A percentile compares a stretch with the other conserved stretches of the same genome.
phyloP scores from a whole-genome alignment of 2,329 filamentous ascomycete genomes.

The Bipolaris cookei region DNA sequence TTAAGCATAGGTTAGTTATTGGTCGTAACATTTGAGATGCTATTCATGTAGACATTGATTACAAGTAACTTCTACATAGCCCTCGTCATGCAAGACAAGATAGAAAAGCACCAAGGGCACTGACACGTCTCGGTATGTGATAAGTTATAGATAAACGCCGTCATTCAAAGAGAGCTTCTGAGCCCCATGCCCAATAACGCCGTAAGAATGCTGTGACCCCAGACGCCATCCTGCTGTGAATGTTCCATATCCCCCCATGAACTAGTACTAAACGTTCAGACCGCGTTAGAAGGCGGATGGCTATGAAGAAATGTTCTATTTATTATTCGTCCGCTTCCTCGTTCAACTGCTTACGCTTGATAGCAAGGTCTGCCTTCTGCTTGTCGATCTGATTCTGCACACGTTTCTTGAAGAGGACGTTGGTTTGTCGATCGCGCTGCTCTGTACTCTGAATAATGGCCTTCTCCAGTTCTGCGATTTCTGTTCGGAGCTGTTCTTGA shows the following conservation, averaged over 20 bases:
- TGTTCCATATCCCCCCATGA: not conserved
- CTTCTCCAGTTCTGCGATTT: conserved; percentile 62
- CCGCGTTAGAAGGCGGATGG: not conserved
- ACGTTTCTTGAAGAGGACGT: conserved; percentile 58
- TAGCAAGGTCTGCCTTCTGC: conserved; percentile 55
- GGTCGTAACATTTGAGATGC: not conserved
- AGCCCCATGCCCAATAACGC: not conserved
- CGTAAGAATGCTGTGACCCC: conserved; percentile 9
- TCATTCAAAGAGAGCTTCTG: not conserved
- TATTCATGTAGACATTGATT: not conserved
- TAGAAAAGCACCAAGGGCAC: not conserved
- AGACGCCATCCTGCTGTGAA: conserved; percentile 9
- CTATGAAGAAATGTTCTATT: not conserved
- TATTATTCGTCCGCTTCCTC: conserved; percentile 35
- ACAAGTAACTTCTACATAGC: not conserved
- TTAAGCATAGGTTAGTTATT: not conserved
- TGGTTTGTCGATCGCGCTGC: conserved; percentile 53
- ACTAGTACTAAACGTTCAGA: not conserved
- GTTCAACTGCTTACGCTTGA: conserved; percentile 59
- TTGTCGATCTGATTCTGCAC: conserved; percentile 57
- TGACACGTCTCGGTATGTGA: not conserved
- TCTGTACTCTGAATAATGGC: conserved; percentile 55
- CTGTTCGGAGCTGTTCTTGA: conserved; percentile 56
- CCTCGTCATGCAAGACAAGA: not conserved
- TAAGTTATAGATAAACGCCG: conserved; percentile 1